Evolutionary conservation across 495 filamentous ascomycete species (phyloP), one percentile per base, ranked within the genome.

Genomic region (Staphylotrichum tortipilum): DNA sequence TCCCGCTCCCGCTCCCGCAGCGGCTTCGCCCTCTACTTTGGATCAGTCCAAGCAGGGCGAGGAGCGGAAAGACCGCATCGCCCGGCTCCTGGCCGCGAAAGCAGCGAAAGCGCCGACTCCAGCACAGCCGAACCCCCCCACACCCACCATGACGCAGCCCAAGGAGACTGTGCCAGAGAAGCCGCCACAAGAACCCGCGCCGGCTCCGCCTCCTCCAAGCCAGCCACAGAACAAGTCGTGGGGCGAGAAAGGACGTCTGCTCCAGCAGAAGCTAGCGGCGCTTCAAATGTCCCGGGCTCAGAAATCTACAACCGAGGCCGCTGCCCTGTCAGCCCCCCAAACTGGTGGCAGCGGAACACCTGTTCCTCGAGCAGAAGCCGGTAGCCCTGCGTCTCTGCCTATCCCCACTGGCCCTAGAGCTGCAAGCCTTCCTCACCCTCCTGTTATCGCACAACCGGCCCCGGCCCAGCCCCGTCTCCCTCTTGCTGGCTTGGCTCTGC

Each of bases 41-140:
- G 43, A 44, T 54, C 41, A 56, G 14, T 55, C 61, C 7, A 52
- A 50, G 4, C 81, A 79, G 54, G 74, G 78, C 7, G 70, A 88
- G 57, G 83, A 87, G 55, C 76, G 86, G 24, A 88, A 88, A 54
- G 84, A 88, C 52, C 76, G 86, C 34, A 86, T 87, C 57, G 84
- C 85, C 15, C 76, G 80, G 36, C 79, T 88, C 59, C 72, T 86
- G 41, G 85, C 86, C 33, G 82, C 72, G 34, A 78, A 70, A 58
- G 68, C 59, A 19, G 57, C 61, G 18, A 73, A 71, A 50, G 56
- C 54, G 12, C 46, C 60, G 6, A 41, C 34, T 10, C 39, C 50
- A 26, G n/a, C n/a, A n/a, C n/a, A n/a, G n/a, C 22, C 53, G 0
- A 48, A 41, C 3, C 22, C 47, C 18, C 28, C 53, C 11, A 49